A percentile compares a stretch with the other conserved stretches of the same genome.
Evolutionary conservation across 495 filamentous ascomycete species (phyloP).

Genomic region (Neurospora sp.): DNA sequence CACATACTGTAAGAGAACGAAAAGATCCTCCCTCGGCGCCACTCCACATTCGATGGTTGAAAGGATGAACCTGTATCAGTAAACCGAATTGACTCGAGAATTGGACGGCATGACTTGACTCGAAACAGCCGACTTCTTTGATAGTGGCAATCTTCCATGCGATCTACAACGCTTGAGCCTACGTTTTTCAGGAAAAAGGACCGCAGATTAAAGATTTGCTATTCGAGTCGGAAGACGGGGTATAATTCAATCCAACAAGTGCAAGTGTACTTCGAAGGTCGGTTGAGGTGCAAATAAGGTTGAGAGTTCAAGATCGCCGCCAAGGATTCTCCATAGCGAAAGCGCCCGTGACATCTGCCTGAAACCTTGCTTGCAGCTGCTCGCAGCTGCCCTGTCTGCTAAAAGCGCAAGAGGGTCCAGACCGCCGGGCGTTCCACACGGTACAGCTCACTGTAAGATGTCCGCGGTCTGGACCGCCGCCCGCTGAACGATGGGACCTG

Average conservation of each 20-base stretch:
- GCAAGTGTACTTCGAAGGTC: not conserved
- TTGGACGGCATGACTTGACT: not conserved
- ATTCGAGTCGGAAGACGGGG: not conserved
- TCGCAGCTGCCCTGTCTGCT: not conserved
- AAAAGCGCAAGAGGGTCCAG: not conserved
- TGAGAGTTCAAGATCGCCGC: not conserved
- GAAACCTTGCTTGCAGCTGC: not conserved
- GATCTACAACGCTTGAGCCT: not conserved
- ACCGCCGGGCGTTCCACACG: not conserved
- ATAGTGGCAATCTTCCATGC: not conserved
- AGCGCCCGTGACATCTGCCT: not conserved
- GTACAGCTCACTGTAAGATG: not conserved
- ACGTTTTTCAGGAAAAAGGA: not conserved
- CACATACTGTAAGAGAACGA: not conserved
- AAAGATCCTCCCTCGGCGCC: not conserved
- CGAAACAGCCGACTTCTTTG: not conserved
- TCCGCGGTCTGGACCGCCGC: not conserved
- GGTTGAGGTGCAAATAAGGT: not conserved
- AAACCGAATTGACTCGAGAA: constrained; percentile 1
- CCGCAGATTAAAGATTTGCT: not conserved
- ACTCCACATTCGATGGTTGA: not conserved
- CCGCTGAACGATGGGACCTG: not conserved
- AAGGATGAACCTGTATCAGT: not conserved
- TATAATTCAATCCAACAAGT: not conserved
- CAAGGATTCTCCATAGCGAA: not conserved